These are phyloP conservation scores for Rhizophagus sp. DNA, from an alignment of 192 early-diverging fungal genomes.

Conservation along the genomic window DNA sequence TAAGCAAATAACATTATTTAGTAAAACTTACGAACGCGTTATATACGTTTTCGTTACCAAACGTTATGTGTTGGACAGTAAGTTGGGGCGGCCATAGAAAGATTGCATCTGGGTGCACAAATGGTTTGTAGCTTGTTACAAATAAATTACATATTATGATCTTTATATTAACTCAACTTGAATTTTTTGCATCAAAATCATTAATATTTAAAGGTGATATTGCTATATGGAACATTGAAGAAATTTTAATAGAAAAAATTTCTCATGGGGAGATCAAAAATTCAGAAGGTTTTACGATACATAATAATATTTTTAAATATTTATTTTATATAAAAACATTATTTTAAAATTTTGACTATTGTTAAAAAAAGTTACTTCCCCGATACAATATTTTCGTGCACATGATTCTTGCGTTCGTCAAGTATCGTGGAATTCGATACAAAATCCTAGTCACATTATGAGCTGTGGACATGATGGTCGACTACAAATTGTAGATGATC, in stretches of 20 bases:
- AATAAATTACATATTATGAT: not conserved
- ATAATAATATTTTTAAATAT: not conserved
- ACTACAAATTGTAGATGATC: constrained; percentile 27
- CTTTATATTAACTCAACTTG: not conserved
- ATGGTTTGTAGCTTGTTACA: not conserved
- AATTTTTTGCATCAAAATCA: not conserved
- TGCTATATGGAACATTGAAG: constrained; percentile 22
- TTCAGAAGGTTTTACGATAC: not conserved
- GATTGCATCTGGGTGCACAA: constrained; percentile 25
- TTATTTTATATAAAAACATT: not conserved
- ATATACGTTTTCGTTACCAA: constrained; percentile 10
- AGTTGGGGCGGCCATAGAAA: constrained; percentile 30
- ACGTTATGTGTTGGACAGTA: constrained; percentile 25
- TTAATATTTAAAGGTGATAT: constrained; percentile 7
- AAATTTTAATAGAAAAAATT: constrained; percentile 6
- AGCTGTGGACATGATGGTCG: constrained; percentile 29
- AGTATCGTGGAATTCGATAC: constrained; percentile 20
- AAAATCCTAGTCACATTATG: constrained; percentile 27
- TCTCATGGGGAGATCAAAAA: not conserved
- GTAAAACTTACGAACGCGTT: constrained; percentile 23
- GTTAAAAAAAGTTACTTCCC: not conserved
- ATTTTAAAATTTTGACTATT: not conserved
- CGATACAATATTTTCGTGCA: constrained; percentile 4
- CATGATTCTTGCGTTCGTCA: constrained; percentile 29
- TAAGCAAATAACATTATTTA: not conserved